A percentile compares a stretch with the other conserved stretches of the same genome.
These are phyloP conservation scores for Gaertneriomyces sp. DNA, from an alignment of 192 early-diverging fungal species.

Conservation along the genomic window DNA sequence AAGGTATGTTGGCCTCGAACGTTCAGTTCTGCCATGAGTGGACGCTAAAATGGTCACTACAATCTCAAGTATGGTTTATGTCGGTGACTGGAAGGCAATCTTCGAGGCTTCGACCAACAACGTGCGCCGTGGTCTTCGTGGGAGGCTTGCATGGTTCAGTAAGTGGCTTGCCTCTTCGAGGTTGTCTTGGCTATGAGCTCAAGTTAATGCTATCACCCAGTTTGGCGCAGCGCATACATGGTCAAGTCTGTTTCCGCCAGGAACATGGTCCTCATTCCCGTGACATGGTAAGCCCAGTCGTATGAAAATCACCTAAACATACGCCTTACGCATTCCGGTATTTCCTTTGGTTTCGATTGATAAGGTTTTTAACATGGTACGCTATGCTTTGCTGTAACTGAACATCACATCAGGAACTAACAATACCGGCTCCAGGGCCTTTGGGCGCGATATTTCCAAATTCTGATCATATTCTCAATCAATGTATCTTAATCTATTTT, in stretches of 20 bases:
- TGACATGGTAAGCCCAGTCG: conserved; percentile 52
- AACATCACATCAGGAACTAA: background rate
- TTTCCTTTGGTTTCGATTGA: conserved; percentile 1
- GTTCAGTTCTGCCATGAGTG: background rate
- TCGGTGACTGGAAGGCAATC: conserved; percentile 51
- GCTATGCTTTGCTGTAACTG: background rate
- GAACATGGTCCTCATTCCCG: conserved; percentile 73
- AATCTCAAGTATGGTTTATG: conserved; percentile 60
- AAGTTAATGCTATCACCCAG: conserved; percentile 14
- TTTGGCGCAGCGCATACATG: conserved; percentile 74
- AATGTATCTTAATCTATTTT: background rate
- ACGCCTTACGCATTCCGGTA: background rate
- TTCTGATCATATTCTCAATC: conserved; percentile 13
- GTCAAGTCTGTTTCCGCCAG: conserved; percentile 60
- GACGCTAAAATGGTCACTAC: background rate
- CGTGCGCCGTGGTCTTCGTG: conserved; percentile 10
- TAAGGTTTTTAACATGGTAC: conserved; percentile 30
- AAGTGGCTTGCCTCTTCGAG: background rate
- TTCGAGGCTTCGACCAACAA: conserved; percentile 24
- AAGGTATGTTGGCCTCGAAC: conserved; percentile 13
- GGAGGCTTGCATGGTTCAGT: conserved; percentile 36
- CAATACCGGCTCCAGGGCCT: conserved; percentile 1
- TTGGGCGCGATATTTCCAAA: conserved; percentile 31
- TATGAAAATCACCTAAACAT: background rate
- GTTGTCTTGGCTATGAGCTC: background rate